Base-by-base conservation (phyloP, 2,329 filamentous ascomycete species). In the Nemania sp. region DNA sequence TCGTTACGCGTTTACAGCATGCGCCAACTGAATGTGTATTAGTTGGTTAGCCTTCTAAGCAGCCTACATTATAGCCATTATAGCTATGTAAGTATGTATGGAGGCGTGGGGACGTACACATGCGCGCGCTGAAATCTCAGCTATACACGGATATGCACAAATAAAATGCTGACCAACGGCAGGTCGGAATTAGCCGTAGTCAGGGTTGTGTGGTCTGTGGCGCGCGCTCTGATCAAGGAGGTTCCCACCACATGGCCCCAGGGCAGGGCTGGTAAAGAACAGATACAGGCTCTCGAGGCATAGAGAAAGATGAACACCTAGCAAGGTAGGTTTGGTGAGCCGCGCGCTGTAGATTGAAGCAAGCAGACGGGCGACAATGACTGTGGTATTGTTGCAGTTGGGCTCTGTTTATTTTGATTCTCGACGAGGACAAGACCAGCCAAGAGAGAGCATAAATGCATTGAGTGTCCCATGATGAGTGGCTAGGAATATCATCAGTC, bases 321-420 rank as follows among this genome's bases (percentile, higher is more conserved):
- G 74, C 69, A 68, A 76, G 71, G 70, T 67, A 72, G 51, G 61
- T 70, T 70, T 69, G 62, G 62, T 54, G 72, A 77, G 66, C 75
- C 76, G 76, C 75, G 76, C 76, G 76, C 76, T 74, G 74, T 74
- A 61, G 73, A 72, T 72, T 70, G 73, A 74, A 63, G 73, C 73
- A 77, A 72, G 73, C 71, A 73, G 55, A 43, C 66, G 58, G 32
- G 61, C 53, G 43, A 65, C 45, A 58, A 66, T 51, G 65, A 63
- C 18, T 15, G 49, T 18, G 56, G 41, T 15, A 64, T 59, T 41
- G 27, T 54, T n/a, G n/a, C n/a, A n/a, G 54, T 24, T 55, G 5
- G 45, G 41, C 18, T 45, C 20, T 52, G 27, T 52, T 60, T 56
- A 60, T 51, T 43, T 59, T 55, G 56, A 18, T 8, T 29, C 49